Evolutionary conservation across 2,329 filamentous ascomycete genomes (phyloP).

Genomic region (Pseudogymnoascus sp.): DNA sequence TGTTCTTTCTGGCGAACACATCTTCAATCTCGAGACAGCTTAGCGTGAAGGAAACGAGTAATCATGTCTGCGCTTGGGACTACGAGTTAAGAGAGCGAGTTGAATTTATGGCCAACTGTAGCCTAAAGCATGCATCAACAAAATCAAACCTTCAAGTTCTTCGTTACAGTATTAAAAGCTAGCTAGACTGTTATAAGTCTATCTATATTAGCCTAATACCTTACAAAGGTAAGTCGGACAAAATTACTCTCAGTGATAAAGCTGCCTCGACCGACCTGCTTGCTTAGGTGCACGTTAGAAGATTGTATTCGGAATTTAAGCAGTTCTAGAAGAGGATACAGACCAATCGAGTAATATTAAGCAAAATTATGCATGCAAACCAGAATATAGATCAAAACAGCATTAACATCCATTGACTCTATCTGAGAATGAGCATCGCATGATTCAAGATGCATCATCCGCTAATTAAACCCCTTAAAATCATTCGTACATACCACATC

Average conservation of each 20-base stretch:
- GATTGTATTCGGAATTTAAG: no score
- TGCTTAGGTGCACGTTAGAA: no score
- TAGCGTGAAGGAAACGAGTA: background rate
- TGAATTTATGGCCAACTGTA: slow-evolving; percentile 12
- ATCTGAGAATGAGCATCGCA: background rate
- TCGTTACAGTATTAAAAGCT: slow-evolving; percentile 12
- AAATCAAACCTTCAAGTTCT: slow-evolving; percentile 14
- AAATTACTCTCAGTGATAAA: slow-evolving; percentile 3
- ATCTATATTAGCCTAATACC: slow-evolving; percentile 13
- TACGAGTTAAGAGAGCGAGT: slow-evolving; percentile 10
- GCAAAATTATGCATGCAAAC: background rate
- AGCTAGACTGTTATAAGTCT: slow-evolving; percentile 13
- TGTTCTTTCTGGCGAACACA: no score
- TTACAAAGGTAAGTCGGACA: slow-evolving; percentile 12
- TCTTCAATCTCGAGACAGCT: background rate
- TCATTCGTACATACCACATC: slow-evolving; percentile 29
- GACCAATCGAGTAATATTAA: background rate
- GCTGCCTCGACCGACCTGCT: background rate
- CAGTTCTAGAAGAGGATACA: no score
- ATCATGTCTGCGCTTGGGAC: background rate
- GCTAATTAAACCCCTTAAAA: slow-evolving; percentile 23
- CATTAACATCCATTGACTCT: background rate
- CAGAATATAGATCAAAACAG: background rate
- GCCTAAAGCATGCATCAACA: no score
- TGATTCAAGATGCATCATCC: background rate